These are phyloP conservation scores for Apiospora saccharicola DNA, from an alignment of 2,329 filamentous ascomycete species.

Conservation along the genomic window DNA sequence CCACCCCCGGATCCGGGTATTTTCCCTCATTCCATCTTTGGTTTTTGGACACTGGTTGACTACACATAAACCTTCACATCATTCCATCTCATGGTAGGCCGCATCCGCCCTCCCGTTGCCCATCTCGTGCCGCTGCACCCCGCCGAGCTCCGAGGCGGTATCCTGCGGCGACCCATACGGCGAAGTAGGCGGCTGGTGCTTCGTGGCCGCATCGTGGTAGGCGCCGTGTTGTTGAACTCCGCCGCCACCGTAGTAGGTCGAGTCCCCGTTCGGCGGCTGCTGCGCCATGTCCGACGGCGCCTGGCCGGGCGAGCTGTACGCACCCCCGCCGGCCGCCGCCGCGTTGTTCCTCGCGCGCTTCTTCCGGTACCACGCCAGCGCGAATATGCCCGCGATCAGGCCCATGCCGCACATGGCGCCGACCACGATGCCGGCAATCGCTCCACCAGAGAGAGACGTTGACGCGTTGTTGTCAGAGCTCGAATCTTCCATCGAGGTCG, in stretches of 20 bases:
- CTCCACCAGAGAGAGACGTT: not conserved
- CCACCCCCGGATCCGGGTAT: too few relatives aligned
- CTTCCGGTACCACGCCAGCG: not conserved
- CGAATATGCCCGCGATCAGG: not conserved
- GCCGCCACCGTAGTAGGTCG: not conserved
- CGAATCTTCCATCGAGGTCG: not conserved
- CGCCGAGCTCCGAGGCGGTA: not conserved
- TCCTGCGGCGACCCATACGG: not conserved
- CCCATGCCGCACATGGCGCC: not conserved
- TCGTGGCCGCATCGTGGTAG: not conserved
- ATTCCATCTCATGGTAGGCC: not conserved
- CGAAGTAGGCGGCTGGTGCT: not conserved
- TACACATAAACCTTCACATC: too few relatives aligned
- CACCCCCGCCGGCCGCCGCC: not conserved
- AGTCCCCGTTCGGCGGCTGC: not conserved
- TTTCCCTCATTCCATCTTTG: too few relatives aligned
- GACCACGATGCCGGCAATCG: not conserved
- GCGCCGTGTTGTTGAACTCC: not conserved
- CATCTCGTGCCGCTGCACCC: conserved; percentile 7
- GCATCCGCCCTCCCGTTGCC: not conserved
- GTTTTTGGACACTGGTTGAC: too few relatives aligned
- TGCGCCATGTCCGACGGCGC: not conserved
- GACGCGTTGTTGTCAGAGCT: not conserved
- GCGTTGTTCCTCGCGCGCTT: not conserved
- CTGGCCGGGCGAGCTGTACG: not conserved